Percentiles rank a stretch among this genome's conserved stretches.
Conservation (phyloP, 2,329 filamentous ascomycete species). For the Exophiala viscosa region DNA sequence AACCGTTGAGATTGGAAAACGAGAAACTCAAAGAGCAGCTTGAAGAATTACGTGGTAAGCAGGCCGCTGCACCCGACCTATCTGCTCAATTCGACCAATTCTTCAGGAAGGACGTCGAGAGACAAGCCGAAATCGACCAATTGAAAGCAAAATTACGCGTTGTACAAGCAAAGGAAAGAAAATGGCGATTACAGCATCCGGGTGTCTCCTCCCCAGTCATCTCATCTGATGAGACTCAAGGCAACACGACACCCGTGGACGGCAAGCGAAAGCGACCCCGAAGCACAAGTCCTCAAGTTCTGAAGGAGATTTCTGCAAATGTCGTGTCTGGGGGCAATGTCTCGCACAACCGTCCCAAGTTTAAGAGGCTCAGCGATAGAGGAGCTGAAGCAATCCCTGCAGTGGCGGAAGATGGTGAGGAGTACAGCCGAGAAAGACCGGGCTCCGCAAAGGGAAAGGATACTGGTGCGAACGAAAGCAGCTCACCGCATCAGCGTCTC, state of each 20-base stretch:
- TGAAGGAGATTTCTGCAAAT: slow-evolving; percentile 16
- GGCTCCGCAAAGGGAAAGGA: slow-evolving; percentile 10
- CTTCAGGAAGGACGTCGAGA: slow-evolving; percentile 24
- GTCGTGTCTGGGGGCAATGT: neutral
- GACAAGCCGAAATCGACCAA: slow-evolving; percentile 26
- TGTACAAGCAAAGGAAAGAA: slow-evolving; percentile 15
- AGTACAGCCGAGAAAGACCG: slow-evolving; percentile 16
- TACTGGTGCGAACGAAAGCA: slow-evolving; percentile 6
- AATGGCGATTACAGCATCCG: slow-evolving; percentile 14
- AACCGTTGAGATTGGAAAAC: neutral
- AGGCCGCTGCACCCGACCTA: neutral
- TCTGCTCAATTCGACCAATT: slow-evolving; percentile 20
- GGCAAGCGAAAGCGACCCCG: slow-evolving; percentile 14
- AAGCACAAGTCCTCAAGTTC: slow-evolving; percentile 6
- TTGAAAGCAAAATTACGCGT: slow-evolving; percentile 19
- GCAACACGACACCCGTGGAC: neutral
- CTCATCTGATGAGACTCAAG: slow-evolving; percentile 11
- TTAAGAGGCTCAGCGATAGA: slow-evolving; percentile 9
- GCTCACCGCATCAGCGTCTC: slow-evolving; percentile 13
- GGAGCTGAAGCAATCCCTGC: slow-evolving; percentile 39
- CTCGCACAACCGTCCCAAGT: neutral
- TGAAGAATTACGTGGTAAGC: slow-evolving; percentile 5
- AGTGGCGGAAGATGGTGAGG: slow-evolving; percentile 51
- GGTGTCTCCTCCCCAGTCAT: slow-evolving; percentile 16
- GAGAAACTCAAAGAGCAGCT: slow-evolving; percentile 6